Evolutionary conservation across 1,139 yeast species (phyloP), one percentile per base, ranked within the genome.

Genomic region (Diutina pseudorugosa): DNA sequence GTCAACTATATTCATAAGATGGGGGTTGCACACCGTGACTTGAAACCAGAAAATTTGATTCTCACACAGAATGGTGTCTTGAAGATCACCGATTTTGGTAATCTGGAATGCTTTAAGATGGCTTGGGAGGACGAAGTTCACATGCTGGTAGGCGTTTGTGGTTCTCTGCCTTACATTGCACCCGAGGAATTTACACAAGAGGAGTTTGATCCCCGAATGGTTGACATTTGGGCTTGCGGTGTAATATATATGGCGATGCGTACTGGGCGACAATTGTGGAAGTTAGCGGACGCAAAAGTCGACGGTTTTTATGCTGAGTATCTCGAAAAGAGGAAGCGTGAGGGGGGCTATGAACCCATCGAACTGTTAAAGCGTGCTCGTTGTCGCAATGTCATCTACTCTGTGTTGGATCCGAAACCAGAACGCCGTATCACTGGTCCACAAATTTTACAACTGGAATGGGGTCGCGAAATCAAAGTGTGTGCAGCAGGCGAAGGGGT

Each of bases 221-320:
- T 90, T 11, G 98, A 93, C 66, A 82, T 93, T 50, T 93, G 98
- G 98, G 86, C 98, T 0, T 85, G 95, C 66, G 98, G 98, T 52
- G 94, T 93, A 20, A 88, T 93, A 50, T 93, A 91, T 67, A 90
- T 93, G 97, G 97, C 96, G 9, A 91, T 93, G 98, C 77, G 98
- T 62, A 88, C 96, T 0, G 98, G 98, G 1, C 76, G 96, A 54
- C 96, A 91, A 62, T 69, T 93, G 54, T 93, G 98, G 98, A 83
- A 85, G 60, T 72, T 83, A 55, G 97, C 98, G 2, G 81, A 80
- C 57, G 69, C 76, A 2, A 77, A 73, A 50, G 88, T 82, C 53
- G 98, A 93, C 65, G 94, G 84, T 59, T 88, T 86, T 63, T 91
- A 83, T 65, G 70, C 74, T 50, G 83, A 78, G 59, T 93, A 91